Conservation (phyloP, 2,329 filamentous ascomycete species). For the Pseudofabraea citricarpa region DNA sequence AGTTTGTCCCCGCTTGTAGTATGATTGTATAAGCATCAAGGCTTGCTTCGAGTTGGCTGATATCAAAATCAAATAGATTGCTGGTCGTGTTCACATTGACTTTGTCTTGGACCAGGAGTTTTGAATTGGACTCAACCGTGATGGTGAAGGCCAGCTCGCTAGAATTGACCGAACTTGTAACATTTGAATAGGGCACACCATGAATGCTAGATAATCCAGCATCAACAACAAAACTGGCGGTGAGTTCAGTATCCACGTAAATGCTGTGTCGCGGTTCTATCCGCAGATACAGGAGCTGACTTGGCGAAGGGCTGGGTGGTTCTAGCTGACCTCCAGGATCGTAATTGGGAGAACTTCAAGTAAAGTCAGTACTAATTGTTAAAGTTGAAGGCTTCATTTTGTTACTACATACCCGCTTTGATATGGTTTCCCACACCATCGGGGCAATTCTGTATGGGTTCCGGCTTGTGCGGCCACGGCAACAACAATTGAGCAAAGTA, state of each 20-base stretch:
- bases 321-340: conserved; percentile 42
- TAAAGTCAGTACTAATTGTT: conserved; percentile 2
- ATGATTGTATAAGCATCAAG: conserved; percentile 20
- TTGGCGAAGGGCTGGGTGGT: conserved; percentile 31
- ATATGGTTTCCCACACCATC: conserved; percentile 42
- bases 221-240: conserved; percentile 37
- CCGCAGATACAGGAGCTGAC: conserved; percentile 36
- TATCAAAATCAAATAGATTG: conserved; percentile 30
- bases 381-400: too few relatives aligned
- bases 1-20: conserved; percentile 26
- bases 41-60: conserved; percentile 18
- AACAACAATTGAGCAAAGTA: background rate
- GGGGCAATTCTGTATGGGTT: conserved; percentile 14
- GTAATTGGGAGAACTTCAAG: conserved; percentile 33
- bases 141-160: conserved; percentile 22
- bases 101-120: conserved; percentile 21
- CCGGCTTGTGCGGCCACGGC: background rate
- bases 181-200: conserved; percentile 29
- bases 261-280: conserved; percentile 42
- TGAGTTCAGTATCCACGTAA: conserved; percentile 37
- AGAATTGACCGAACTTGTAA: conserved; percentile 13
- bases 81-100: conserved; percentile 32
- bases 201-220: conserved; percentile 33
- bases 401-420: conserved; percentile 28
- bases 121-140: conserved; percentile 20